These are phyloP conservation scores for Adansonia digitata DNA, from an alignment of 345 rosid genomes.

Conservation along the genomic window DNA sequence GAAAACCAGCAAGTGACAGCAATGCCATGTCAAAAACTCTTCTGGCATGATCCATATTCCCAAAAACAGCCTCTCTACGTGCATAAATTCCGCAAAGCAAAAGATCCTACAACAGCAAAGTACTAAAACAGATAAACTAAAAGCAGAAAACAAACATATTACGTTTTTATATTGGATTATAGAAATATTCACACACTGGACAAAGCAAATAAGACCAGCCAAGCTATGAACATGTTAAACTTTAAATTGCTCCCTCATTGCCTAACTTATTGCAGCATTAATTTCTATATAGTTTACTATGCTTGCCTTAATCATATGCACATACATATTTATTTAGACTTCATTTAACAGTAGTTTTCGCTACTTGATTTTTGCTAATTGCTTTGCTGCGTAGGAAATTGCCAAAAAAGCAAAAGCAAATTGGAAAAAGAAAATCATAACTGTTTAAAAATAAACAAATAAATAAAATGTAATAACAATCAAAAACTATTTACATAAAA, in stretches of 20 bases:
- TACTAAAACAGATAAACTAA: not conserved
- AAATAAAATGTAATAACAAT: not conserved
- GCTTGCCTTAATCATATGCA: not conserved
- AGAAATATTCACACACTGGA: not conserved
- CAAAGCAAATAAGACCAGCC: not conserved
- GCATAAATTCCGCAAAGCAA: constrained; percentile 97
- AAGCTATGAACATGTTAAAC: not conserved
- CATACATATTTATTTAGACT: not conserved
- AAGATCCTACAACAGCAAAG: constrained; percentile 53
- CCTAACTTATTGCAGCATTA: not conserved
- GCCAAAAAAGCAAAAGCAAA: not conserved
- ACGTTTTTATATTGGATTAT: too few species aligned
- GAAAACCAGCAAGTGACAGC: constrained; percentile 69
- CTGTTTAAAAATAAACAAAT: not conserved
- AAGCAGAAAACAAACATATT: constrained; percentile 10
- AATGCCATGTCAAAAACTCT: constrained; percentile 93
- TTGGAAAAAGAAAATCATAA: not conserved
- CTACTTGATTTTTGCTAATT: not conserved
- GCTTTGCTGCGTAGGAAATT: constrained; percentile 1
- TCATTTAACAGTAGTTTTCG: not conserved
- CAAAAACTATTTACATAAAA: not conserved
- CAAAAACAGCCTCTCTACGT: constrained; percentile 74
- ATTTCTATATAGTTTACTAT: not conserved
- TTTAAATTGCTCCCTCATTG: not conserved
- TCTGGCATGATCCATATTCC: constrained; percentile 85